Evolutionary conservation across 2,329 filamentous ascomycete genomes (phyloP), one percentile per base, ranked within the genome.

Genomic region (Paecilomyces niveus): DNA sequence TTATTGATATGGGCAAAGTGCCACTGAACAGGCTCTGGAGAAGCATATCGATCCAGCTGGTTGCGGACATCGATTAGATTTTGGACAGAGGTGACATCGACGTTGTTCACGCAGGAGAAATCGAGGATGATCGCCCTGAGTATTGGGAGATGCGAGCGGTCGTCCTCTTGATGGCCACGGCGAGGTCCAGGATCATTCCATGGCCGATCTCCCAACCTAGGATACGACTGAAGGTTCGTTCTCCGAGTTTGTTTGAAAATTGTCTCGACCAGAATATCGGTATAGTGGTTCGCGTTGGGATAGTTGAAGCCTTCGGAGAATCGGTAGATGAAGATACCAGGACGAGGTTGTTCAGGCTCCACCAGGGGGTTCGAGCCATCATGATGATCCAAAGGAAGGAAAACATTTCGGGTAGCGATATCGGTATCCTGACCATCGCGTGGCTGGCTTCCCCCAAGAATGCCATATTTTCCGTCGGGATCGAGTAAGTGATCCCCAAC

Each of bases 271-370:
- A 96, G 80, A 68, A 90, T 85, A 68, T 97, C 92, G 58, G 96
- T 84, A 63, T 95, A 92, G 71, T 90, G 87, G 68, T 90, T 90
- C 21, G 92, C 92, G 66, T 96, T 99, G 60, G 93, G 91, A 68
- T 97, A 99, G 76, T 94, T 96, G 81, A 96, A 96, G 51, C 92
- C 90, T 76, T 97, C 93, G 0, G 89, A 86, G 74, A 96, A 97
- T 52, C 93, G 87, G 78, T 96, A 97, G 69, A 97, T 96, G 76
- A 97, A 96, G 64, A 99, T 83, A 56, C 94, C 94, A 0, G 93
- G 93, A 67, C 94, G 90, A 0, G 94, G 92, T 57, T 85, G 85
- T 61, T 89, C 81, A n/a, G 96, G 80, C 10, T 88, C 82, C 53
- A 97, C 81, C 26, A 88, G 82, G 0, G 93, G 93, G 72, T 97